Evolutionary conservation across 225 moss, liverwort and hornwort species (phyloP).

Genomic region (Straminergon stramineum): DNA sequence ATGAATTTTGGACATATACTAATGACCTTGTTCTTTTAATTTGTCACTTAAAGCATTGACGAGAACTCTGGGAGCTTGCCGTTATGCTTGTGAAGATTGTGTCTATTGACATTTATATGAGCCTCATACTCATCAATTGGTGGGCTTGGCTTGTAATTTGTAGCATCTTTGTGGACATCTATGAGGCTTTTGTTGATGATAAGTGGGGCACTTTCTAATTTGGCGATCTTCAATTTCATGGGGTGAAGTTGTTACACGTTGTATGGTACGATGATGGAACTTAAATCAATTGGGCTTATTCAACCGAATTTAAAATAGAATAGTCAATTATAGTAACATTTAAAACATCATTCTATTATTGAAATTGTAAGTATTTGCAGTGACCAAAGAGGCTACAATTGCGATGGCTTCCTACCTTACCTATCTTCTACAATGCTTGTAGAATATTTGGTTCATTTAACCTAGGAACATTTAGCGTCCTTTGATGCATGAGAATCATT

Average conservation of each 20-base stretch:
- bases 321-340: neutral
- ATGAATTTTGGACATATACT: neutral
- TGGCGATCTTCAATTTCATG: constrained; percentile 54
- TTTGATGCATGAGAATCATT: no score
- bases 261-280: constrained; percentile 44
- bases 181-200: constrained; percentile 77
- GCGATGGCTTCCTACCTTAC: no score
- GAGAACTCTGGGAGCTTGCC: neutral
- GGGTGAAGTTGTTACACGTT: constrained; percentile 75
- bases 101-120: neutral
- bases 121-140: neutral
- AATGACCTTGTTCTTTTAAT: neutral
- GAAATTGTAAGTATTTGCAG: no score
- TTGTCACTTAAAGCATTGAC: neutral
- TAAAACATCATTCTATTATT: neutral
- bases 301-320: neutral
- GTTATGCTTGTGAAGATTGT: neutral
- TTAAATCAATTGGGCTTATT: neutral
- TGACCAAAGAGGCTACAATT: no score
- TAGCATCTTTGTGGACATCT: constrained; percentile 72
- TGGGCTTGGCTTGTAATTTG: neutral
- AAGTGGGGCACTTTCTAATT: constrained; percentile 64
- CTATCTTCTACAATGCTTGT: no score
- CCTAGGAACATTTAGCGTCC: no score
- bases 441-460: neutral